Conservation (phyloP, 257 asterid genomes). For the Solanum bukasovii region DNA sequence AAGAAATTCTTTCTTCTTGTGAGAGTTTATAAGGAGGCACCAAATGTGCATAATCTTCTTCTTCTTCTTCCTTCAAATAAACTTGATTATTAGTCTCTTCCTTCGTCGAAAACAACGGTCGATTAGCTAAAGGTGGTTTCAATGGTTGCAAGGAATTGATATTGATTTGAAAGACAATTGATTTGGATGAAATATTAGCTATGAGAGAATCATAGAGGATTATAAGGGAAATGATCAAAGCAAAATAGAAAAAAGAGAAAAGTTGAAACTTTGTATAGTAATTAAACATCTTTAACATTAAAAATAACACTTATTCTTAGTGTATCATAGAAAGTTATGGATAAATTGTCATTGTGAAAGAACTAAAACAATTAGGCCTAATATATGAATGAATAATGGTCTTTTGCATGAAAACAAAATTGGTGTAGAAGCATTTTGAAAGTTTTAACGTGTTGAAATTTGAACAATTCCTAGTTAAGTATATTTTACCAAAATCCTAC, state of each 20-base stretch:
- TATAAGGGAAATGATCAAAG: conserved; percentile 18
- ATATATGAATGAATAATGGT: not conserved
- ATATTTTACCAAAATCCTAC: not conserved
- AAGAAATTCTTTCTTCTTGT: not conserved
- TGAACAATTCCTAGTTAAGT: not conserved
- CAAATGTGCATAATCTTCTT: not conserved
- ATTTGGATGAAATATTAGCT: conserved; percentile 12
- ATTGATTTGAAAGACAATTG: not conserved
- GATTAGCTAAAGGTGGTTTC: not conserved
- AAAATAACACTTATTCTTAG: not conserved
- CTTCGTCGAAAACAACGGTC: conserved; percentile 2
- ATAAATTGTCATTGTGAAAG: not conserved
- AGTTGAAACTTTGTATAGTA: conserved; percentile 14
- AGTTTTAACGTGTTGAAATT: not conserved
- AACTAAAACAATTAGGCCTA: not conserved
- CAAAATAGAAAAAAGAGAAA: conserved; percentile 18
- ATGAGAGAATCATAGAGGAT: conserved; percentile 13
- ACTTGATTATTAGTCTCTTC: not conserved
- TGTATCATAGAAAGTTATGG: not conserved
- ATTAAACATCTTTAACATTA: conserved; percentile 16
- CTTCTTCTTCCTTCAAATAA: conserved; percentile 17
- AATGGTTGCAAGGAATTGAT: conserved; percentile 1
- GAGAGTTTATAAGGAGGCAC: not conserved
- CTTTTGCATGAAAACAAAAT: not conserved
- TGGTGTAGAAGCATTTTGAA: not conserved